These are phyloP conservation scores for Conticribra guillardii DNA, from an alignment of 108 stramenopile genomes.

Conservation along the genomic window DNA sequence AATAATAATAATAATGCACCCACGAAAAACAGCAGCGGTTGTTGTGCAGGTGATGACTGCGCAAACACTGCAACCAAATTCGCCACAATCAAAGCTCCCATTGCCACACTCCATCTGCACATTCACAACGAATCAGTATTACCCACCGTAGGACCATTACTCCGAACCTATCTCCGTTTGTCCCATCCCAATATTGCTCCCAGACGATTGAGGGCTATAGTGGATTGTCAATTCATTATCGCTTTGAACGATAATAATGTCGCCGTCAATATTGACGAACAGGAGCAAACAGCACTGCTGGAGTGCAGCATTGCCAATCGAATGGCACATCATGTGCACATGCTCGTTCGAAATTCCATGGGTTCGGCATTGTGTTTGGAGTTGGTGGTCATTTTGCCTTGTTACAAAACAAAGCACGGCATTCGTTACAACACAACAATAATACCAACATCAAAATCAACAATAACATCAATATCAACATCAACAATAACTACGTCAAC, in stretches of 20 bases:
- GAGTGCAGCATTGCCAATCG: too few species aligned
- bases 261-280: background rate
- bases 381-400: slow-evolving; percentile 31
- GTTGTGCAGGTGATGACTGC: too few species aligned
- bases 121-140: slow-evolving; percentile 27
- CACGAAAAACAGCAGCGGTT: too few species aligned
- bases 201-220: slow-evolving; percentile 29
- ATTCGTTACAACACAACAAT: too few species aligned
- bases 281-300: background rate
- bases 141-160: slow-evolving; percentile 43
- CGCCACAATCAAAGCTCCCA: slow-evolving; percentile 2
- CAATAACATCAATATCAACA: background rate
- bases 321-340: slow-evolving; percentile 54
- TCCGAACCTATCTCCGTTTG: slow-evolving; percentile 44
- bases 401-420: slow-evolving; percentile 14
- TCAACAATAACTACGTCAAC: background rate
- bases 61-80: background rate
- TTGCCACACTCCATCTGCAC: slow-evolving; percentile 33
- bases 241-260: background rate
- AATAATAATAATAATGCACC: too few species aligned
- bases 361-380: slow-evolving; percentile 54
- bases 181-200: slow-evolving; percentile 19
- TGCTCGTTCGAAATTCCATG: slow-evolving; percentile 55
- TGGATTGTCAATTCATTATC: slow-evolving; percentile 33
- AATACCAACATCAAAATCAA: too few species aligned